Evolutionary conservation across 2,329 filamentous ascomycete species (phyloP), one percentile per base, ranked within the genome.

Genomic region (Clonostachys rhizophaga): DNA sequence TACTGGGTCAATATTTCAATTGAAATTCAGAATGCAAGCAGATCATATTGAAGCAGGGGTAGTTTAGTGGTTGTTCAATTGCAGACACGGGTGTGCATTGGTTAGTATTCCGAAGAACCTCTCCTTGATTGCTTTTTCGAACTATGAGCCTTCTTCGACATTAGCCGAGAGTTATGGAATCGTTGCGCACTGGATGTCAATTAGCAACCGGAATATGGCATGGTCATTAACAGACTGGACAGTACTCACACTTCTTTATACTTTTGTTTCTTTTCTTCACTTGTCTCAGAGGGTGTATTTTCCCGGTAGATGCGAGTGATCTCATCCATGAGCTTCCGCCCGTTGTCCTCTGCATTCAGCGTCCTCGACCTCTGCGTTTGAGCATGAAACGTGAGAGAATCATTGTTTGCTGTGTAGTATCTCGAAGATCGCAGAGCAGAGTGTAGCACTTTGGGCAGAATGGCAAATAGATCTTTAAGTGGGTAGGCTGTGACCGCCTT

Each of bases 401-500:
- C 76, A 49, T 61, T 79, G 35, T 68, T 60, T 39, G 62, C 67
- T 2, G 73, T 69, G 57, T 81, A 83, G 55, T 81, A 81, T 40
- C 68, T 77, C 4, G 77, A 82, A 20, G 59, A 53, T n/a, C 75
- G 69, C 33, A 83, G 54, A n/a, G 58, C 61, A 5, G 56, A 36
- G 39, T 76, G 75, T 34, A 83, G 50, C 14, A 76, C 51, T 47
- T 66, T 71, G 0, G 79, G 79, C 8, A 83, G 57, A 8, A 59
- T 48, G 5, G 61, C 57, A 7, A 69, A 54, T 12, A 83, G 62
- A 18, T 81, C 74, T 13, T 62, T 57, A 5, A 80, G 57, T 2
- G 71, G 52, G 69, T 78, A 82, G 12, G 64, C 66, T 1, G 79
- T 80, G 42, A 72, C 76, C 18, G 79, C 79, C 54, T 83, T 83